A percentile compares a stretch with the other conserved stretches of the same genome.
phyloP scores from a whole-genome alignment of 768 basidiomycete genomes.

The Pleurotus salmoneostramineus region DNA sequence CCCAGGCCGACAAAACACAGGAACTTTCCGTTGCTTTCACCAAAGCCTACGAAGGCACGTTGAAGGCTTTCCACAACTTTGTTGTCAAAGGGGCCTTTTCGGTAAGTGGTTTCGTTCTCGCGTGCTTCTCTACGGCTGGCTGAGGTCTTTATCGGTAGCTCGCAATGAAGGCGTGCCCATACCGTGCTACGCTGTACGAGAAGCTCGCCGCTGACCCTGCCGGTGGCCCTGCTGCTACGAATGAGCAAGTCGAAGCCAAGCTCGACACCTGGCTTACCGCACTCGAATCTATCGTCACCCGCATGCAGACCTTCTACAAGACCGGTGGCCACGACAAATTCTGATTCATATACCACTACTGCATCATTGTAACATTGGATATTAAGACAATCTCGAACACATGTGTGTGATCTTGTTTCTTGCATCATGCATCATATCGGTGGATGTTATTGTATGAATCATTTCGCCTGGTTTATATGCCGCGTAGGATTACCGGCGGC shows the following conservation, averaged over 20 bases:
- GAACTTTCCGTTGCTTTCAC: slow-evolving; percentile 77
- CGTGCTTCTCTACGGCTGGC: no score
- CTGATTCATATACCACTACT: slow-evolving; percentile 16
- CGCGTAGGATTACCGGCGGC: no score
- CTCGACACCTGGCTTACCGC: slow-evolving; percentile 67
- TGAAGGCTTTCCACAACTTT: slow-evolving; percentile 86
- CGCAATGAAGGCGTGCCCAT: slow-evolving; percentile 65
- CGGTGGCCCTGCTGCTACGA: slow-evolving; percentile 39
- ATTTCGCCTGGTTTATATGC: no score
- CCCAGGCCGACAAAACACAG: slow-evolving; percentile 56
- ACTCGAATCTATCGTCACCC: slow-evolving; percentile 48
- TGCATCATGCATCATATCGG: no score
- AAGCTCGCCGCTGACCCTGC: slow-evolving; percentile 60
- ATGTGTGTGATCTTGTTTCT: neutral
- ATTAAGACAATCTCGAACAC: neutral
- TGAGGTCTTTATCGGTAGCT: slow-evolving; percentile 27
- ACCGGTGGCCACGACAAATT: slow-evolving; percentile 54
- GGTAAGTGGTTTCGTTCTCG: slow-evolving; percentile 30
- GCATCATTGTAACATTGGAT: neutral
- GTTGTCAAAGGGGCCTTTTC: slow-evolving; percentile 59
- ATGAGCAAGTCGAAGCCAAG: slow-evolving; percentile 51
- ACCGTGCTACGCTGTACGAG: slow-evolving; percentile 62
- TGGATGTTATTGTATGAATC: no score
- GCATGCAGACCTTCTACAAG: slow-evolving; percentile 58
- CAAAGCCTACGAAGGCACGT: slow-evolving; percentile 73